These are phyloP conservation scores for Kondoa subrosea DNA, from an alignment of 768 basidiomycete species.

Conservation along the genomic window DNA sequence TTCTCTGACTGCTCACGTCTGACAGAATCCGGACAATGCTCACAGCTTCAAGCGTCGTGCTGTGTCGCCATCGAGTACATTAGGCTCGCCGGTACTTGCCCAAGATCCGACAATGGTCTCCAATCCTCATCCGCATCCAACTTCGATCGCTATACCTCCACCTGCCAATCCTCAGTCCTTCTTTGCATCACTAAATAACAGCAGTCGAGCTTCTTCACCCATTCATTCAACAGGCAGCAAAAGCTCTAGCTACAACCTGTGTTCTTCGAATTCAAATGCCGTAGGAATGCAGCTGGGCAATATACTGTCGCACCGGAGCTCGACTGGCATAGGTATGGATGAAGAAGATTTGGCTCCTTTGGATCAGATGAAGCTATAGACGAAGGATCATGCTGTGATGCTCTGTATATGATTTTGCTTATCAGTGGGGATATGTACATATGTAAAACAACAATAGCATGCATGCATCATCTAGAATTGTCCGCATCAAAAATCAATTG, in stretches of 20 bases:
- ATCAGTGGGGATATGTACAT: background rate
- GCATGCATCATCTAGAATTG: background rate
- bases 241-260: background rate
- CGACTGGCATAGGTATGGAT: background rate
- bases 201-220: background rate
- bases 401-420: background rate
- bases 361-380: background rate
- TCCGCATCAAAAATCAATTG: background rate
- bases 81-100: constrained; percentile 10
- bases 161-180: background rate
- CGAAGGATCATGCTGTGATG: background rate
- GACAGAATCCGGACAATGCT: constrained; percentile 26
- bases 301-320: background rate
- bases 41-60: constrained; percentile 27
- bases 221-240: background rate
- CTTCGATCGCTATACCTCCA: background rate
- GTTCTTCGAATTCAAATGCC: background rate
- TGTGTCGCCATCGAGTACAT: constrained; percentile 20
- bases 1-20: constrained; percentile 13
- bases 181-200: background rate
- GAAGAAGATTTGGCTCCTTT: background rate
- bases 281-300: background rate
- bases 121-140: background rate
- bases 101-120: background rate
- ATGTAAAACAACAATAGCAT: background rate